Conservation (phyloP, 768 basidiomycete species). For the Austroboletus festivus region DNA sequence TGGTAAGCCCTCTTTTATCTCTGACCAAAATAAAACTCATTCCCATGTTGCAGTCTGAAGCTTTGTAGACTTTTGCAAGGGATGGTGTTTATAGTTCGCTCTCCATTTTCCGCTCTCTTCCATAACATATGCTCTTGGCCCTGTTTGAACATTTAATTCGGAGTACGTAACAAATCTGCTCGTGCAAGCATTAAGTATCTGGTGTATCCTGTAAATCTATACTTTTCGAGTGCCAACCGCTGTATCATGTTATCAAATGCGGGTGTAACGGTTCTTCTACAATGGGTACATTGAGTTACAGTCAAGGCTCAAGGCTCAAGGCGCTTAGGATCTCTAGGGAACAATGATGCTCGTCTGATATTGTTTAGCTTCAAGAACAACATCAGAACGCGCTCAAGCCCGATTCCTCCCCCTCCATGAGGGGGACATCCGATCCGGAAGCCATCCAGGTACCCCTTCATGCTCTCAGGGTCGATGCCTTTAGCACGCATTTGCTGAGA, state of each 20-base stretch:
- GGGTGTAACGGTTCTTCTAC: neutral
- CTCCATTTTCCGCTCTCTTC: conserved; percentile 17
- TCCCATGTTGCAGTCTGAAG: conserved; percentile 12
- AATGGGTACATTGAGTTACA: no score
- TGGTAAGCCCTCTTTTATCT: no score
- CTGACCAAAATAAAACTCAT: no score
- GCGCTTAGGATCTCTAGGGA: conserved; percentile 96
- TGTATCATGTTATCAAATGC: conserved; percentile 2
- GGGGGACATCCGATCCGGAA: conserved; percentile 95
- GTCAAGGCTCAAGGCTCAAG: conserved; percentile 79
- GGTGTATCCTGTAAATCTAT: conserved; percentile 20
- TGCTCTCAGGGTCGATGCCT: conserved; percentile 86
- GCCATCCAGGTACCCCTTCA: conserved; percentile 90
- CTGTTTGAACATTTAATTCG: conserved; percentile 25
- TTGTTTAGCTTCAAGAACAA: conserved; percentile 96
- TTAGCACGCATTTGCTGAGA: conserved; percentile 80
- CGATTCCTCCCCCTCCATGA: conserved; percentile 96
- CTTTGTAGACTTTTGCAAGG: conserved; percentile 20
- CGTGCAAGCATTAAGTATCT: conserved; percentile 8
- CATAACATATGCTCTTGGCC: conserved; percentile 13
- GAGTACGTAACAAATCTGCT: conserved; percentile 21
- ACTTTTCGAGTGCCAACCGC: conserved; percentile 6
- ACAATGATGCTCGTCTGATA: conserved; percentile 87
- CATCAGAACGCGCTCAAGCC: conserved; percentile 94
- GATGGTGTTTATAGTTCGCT: conserved; percentile 25